These are phyloP conservation scores for Dillenia suffruticosa DNA, from an alignment of 164 flowering plant species.

Conservation along the genomic window DNA sequence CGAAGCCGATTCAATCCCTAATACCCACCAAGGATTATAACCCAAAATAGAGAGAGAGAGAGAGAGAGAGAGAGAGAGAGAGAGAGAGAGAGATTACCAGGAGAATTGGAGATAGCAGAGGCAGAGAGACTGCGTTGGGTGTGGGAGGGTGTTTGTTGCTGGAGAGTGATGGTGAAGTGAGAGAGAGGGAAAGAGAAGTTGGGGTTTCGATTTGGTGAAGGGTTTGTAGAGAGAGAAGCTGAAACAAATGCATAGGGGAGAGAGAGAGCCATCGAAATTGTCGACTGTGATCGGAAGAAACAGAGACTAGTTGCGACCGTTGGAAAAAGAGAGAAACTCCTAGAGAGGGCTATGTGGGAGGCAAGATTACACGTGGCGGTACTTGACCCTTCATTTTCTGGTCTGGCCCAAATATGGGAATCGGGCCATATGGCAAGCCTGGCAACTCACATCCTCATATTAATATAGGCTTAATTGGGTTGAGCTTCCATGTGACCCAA, in stretches of 20 bases:
- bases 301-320: not conserved
- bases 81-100: constrained; percentile 22
- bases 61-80: not conserved
- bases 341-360: not conserved
- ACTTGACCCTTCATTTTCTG: not conserved
- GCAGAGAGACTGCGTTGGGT: constrained; percentile 2
- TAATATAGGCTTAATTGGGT: no score
- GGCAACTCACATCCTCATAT: no score
- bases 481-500: no score
- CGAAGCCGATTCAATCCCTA: constrained; percentile 37
- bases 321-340: no score
- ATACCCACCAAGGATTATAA: not conserved
- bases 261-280: not conserved
- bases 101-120: constrained; percentile 36
- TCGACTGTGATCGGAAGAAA: not conserved
- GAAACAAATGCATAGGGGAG: constrained; percentile 21
- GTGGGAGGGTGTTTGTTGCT: constrained; percentile 5
- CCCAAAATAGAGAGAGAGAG: not conserved
- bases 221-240: constrained; percentile 13
- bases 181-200: not conserved
- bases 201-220: constrained; percentile 1
- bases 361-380: not conserved
- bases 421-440: no score
- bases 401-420: no score
- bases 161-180: not conserved